Conservation (phyloP, 2,329 filamentous ascomycete genomes). For the Penicillium verrucosum region DNA sequence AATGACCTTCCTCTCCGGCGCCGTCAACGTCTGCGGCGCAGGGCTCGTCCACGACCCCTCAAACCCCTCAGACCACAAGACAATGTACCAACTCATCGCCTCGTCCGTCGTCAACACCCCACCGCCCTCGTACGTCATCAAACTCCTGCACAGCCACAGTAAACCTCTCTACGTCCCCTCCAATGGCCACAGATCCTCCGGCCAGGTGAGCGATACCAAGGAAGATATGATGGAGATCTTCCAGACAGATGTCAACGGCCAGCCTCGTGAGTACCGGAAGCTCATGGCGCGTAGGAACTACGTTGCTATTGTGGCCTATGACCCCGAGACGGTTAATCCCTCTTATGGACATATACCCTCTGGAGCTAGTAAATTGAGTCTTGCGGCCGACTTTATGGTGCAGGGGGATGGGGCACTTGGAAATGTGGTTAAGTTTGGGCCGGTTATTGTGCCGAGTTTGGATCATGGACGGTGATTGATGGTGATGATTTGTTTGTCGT, state of each 20-base stretch:
- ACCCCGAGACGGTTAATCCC: slow-evolving; percentile 70
- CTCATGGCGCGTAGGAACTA: slow-evolving; percentile 94
- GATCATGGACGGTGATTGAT: slow-evolving; percentile 62
- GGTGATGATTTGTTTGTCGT: neutral
- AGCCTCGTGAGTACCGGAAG: slow-evolving; percentile 76
- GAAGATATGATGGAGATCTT: slow-evolving; percentile 99
- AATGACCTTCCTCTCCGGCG: slow-evolving; percentile 95
- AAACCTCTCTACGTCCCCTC: slow-evolving; percentile 85
- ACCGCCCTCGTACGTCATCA: slow-evolving; percentile 78
- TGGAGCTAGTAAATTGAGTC: slow-evolving; percentile 60
- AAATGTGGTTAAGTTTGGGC: slow-evolving; percentile 89
- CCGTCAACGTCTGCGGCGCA: slow-evolving; percentile 83
- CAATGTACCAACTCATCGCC: slow-evolving; percentile 98
- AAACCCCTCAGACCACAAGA: slow-evolving; percentile 91
- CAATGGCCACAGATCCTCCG: slow-evolving; percentile 74
- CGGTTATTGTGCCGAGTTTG: slow-evolving; percentile 86
- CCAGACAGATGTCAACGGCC: slow-evolving; percentile 85
- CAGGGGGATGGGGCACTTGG: slow-evolving; percentile 83
- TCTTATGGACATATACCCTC: slow-evolving; percentile 34
- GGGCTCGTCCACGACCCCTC: slow-evolving; percentile 91
- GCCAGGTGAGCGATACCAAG: slow-evolving; percentile 79
- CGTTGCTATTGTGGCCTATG: slow-evolving; percentile 87
- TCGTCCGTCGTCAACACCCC: slow-evolving; percentile 89
- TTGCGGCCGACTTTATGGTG: slow-evolving; percentile 95
- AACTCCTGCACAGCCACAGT: slow-evolving; percentile 85